Evolutionary conservation across 345 rosid genomes (phyloP).

Genomic region (Brassica incana): DNA sequence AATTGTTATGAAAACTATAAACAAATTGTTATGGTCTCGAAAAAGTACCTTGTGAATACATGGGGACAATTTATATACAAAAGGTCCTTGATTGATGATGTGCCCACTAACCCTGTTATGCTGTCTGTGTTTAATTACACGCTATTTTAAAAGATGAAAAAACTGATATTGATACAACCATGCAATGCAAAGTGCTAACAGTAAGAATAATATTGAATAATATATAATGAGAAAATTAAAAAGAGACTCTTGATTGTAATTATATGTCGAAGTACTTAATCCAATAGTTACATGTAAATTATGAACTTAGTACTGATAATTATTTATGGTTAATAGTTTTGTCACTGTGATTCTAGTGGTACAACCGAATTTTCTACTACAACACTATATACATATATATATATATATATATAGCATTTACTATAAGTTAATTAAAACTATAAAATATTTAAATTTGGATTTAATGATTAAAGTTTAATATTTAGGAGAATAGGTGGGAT

Average conservation of each 20-base stretch:
- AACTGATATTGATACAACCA: neutral
- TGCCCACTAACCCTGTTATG: neutral
- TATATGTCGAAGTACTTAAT: neutral
- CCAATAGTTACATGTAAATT: neutral
- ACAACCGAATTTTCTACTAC: neutral
- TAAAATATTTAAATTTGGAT: neutral
- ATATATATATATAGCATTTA: neutral
- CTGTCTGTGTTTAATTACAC: neutral
- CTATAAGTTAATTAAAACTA: too few relatives aligned
- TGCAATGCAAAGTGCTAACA: neutral
- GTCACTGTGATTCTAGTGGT: neutral
- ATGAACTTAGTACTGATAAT: neutral
- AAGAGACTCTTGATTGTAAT: neutral
- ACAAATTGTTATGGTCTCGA: conserved; percentile 2
- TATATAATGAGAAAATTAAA: neutral
- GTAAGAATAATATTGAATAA: neutral
- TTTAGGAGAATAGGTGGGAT: too few relatives aligned
- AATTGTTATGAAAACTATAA: neutral
- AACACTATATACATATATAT: neutral
- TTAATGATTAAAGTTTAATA: neutral
- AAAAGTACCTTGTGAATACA: neutral
- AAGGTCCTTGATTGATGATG: neutral
- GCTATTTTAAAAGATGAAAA: neutral
- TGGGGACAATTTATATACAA: neutral
- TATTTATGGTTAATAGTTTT: neutral